These are phyloP conservation scores for Hammondia hammondi DNA, from an alignment of 169 alveolate species.

Conservation along the genomic window DNA sequence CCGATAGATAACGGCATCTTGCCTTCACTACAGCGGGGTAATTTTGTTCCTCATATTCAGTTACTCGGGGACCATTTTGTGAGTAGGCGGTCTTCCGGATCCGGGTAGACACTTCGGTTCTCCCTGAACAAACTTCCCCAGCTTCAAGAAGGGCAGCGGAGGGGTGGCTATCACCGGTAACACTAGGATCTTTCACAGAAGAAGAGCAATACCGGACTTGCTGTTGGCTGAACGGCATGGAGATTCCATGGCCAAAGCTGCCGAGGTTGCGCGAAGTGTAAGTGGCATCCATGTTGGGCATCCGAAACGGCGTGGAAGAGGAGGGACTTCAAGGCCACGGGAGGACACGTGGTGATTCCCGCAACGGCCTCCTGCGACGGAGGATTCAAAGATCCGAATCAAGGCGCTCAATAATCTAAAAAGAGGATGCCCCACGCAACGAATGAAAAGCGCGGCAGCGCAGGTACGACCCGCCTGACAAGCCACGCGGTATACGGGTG, in stretches of 20 bases:
- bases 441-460: no score
- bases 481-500: no score
- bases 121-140: neutral
- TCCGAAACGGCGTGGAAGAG: neutral
- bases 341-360: neutral
- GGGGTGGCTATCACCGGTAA: neutral
- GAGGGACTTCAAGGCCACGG: neutral
- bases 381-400: no score
- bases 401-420: no score
- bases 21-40: neutral
- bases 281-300: slow-evolving; percentile 5
- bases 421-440: no score
- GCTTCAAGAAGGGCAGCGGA: slow-evolving; percentile 16
- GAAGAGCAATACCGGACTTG: neutral
- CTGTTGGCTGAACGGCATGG: neutral
- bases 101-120: neutral
- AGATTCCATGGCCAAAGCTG: neutral
- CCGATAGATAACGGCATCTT: neutral
- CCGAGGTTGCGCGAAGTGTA: neutral
- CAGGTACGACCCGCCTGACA: no score
- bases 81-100: neutral
- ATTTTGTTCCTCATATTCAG: neutral
- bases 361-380: no score
- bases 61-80: neutral
- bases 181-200: neutral